Percentiles rank a stretch among this genome's conserved stretches.
phyloP scores from a whole-genome alignment of 208 protist genomes.

The Acanthamoeba healyi region DNA sequence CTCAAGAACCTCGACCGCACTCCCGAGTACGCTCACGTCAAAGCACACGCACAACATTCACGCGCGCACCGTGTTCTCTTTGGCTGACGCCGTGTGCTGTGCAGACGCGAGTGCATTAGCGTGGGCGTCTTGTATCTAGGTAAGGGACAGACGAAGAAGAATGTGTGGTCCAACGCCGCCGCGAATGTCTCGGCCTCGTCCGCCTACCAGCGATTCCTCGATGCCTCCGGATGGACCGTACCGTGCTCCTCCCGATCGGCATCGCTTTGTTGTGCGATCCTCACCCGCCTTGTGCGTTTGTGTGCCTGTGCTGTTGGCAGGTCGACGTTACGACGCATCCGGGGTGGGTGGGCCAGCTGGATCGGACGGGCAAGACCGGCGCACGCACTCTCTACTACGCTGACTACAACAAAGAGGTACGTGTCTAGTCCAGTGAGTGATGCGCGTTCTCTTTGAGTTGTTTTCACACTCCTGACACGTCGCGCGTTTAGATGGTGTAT shows the following conservation, averaged over 20 bases:
- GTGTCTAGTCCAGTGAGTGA: too few species aligned
- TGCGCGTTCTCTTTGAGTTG: too few species aligned
- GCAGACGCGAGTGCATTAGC: constrained; percentile 55
- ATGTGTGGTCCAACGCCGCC: constrained; percentile 11
- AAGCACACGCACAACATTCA: too few species aligned
- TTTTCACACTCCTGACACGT: too few species aligned
- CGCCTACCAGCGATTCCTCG: constrained; percentile 54
- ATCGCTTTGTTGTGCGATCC: neutral
- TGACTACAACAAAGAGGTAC: constrained; percentile 55
- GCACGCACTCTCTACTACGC: constrained; percentile 6
- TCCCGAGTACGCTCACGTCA: constrained; percentile 64
- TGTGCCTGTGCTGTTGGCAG: neutral
- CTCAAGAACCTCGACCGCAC: constrained; percentile 14
- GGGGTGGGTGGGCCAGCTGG: constrained; percentile 5
- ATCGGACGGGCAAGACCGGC: constrained; percentile 25
- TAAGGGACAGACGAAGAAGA: constrained; percentile 29
- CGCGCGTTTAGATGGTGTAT: constrained; percentile 38
- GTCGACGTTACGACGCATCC: constrained; percentile 1
- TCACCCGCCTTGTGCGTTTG: too few species aligned
- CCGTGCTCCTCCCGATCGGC: neutral
- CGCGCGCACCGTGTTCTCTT: neutral
- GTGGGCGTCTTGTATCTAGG: constrained; percentile 39
- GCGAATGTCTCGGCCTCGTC: neutral
- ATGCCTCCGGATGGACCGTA: constrained; percentile 47
- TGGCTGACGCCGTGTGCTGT: neutral